Evolutionary conservation across 2,329 filamentous ascomycete genomes (phyloP).

Genomic region (Xylaria sp.): DNA sequence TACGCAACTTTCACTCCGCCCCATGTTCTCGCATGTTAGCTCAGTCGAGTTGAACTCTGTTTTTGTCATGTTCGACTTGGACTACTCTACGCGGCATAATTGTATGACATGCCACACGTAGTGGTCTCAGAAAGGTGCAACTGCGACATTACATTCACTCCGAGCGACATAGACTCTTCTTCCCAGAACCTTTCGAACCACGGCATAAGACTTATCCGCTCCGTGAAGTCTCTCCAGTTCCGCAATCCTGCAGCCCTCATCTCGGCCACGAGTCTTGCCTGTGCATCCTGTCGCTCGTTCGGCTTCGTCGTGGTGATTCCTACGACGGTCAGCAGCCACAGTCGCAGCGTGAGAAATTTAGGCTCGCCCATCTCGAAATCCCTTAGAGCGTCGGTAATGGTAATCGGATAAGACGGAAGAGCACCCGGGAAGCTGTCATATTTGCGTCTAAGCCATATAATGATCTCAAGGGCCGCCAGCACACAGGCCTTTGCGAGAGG

Average conservation of each 20-base stretch:
- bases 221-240: constrained; percentile 30
- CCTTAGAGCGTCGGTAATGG: constrained; percentile 31
- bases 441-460: constrained; percentile 37
- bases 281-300: constrained; percentile 28
- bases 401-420: constrained; percentile 34
- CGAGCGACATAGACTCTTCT: constrained; percentile 35
- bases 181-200: constrained; percentile 36
- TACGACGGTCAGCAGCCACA: constrained; percentile 33
- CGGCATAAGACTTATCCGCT: constrained; percentile 35
- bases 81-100: constrained; percentile 29
- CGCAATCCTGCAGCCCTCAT: constrained; percentile 31
- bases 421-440: constrained; percentile 34
- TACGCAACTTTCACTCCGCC: constrained; percentile 12
- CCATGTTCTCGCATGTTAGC: constrained; percentile 6
- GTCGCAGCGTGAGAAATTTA: constrained; percentile 28
- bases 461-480: constrained; percentile 34
- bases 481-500: constrained; percentile 34
- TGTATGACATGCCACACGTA: constrained; percentile 27
- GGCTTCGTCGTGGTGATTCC: constrained; percentile 29
- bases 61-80: constrained; percentile 22
- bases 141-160: constrained; percentile 35
- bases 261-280: constrained; percentile 32
- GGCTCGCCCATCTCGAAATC: constrained; percentile 23
- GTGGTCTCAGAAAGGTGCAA: constrained; percentile 28
- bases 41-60: constrained; percentile 14